These are phyloP conservation scores for Chlorella sp. DNA, from an alignment of 139 green algal species.

Conservation along the genomic window DNA sequence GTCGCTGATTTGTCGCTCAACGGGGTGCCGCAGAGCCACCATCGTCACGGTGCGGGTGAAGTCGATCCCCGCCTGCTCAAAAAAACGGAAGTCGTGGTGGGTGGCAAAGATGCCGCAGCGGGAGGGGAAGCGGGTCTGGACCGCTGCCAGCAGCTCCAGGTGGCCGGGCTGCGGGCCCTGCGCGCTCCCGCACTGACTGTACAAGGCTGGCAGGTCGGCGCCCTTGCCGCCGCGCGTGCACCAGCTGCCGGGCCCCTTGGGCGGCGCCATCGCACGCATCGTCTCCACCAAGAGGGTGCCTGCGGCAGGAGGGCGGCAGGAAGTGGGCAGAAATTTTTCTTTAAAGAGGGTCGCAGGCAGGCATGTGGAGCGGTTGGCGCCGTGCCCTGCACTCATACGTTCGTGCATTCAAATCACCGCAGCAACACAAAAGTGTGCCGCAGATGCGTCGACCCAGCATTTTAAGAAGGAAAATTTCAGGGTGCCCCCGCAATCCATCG, in stretches of 20 bases:
- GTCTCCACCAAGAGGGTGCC: background rate
- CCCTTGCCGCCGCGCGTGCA: background rate
- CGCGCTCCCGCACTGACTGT: background rate
- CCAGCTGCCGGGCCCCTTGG: background rate
- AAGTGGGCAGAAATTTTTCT: too few relatives aligned
- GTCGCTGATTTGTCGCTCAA: background rate
- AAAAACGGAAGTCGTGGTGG: background rate
- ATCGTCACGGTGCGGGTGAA: background rate
- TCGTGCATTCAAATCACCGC: too few relatives aligned
- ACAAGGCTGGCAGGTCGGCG: background rate
- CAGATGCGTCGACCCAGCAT: too few relatives aligned
- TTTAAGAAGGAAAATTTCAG: too few relatives aligned
- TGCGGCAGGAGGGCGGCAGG: background rate
- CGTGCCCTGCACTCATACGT: too few relatives aligned
- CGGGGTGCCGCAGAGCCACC: background rate
- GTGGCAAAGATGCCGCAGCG: background rate
- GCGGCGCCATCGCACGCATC: background rate
- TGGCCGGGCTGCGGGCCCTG: background rate
- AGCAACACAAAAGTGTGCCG: too few relatives aligned
- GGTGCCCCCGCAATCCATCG: too few relatives aligned
- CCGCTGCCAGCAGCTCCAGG: background rate
- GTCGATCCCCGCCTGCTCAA: background rate
- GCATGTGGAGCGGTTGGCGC: too few relatives aligned
- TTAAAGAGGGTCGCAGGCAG: too few relatives aligned
- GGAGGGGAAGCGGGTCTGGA: background rate